These are phyloP conservation scores for Neurospora pannonica DNA, from an alignment of 495 filamentous ascomycete genomes.

Conservation along the genomic window DNA sequence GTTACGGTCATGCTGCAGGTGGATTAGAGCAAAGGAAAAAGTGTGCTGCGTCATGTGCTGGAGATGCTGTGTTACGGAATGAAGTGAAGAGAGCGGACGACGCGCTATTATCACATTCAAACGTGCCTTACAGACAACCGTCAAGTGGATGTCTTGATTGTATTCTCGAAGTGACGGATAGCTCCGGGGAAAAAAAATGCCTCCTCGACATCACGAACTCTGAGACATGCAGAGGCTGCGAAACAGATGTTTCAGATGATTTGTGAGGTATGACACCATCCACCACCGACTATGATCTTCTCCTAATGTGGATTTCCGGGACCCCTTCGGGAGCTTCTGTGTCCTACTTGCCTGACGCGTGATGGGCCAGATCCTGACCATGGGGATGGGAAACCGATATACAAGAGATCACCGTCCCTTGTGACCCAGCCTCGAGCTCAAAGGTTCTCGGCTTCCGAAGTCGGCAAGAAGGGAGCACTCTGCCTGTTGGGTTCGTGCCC, in stretches of 20 bases:
- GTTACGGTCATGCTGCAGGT: not conserved
- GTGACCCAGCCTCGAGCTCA: not conserved
- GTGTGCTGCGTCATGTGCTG: not conserved
- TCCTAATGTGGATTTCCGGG: not conserved
- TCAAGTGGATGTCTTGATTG: not conserved
- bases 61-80: not conserved
- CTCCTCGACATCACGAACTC: not conserved
- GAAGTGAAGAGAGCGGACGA: not conserved
- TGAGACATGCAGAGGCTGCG: not conserved
- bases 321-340: not conserved
- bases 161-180: not conserved
- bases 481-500: not conserved
- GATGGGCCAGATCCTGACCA: not conserved
- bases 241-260: not conserved
- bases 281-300: not conserved
- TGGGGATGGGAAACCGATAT: not conserved
- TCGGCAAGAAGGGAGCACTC: not conserved
- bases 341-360: not conserved
- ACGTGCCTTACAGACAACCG: not conserved
- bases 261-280: not conserved
- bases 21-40: not conserved
- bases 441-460: not conserved
- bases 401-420: not conserved
- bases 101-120: not conserved
- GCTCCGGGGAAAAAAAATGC: not conserved